Evolutionary conservation across 2,329 filamentous ascomycete species (phyloP).

Genomic region (Xylariaceae sp.): DNA sequence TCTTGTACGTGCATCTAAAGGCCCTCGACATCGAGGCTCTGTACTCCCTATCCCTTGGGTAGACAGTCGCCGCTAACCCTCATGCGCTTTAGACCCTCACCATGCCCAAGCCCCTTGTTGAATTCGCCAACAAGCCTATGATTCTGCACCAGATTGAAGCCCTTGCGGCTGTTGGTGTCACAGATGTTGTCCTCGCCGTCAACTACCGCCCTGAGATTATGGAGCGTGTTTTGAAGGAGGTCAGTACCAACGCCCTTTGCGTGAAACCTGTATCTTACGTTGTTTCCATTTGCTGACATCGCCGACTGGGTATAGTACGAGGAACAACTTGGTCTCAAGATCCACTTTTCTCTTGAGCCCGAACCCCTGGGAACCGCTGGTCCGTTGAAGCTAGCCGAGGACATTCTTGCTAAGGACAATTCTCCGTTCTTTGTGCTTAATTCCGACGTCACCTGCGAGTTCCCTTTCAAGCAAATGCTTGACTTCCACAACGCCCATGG

Average conservation of each 20-base stretch:
- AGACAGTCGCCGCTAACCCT: slow-evolving; percentile 8
- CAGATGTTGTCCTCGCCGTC: slow-evolving; percentile 94
- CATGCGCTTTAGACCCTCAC: slow-evolving; percentile 69
- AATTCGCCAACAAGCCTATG: slow-evolving; percentile 99
- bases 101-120: slow-evolving; percentile 92
- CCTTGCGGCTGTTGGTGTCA: slow-evolving; percentile 87
- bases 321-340: slow-evolving; percentile 85
- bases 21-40: slow-evolving; percentile 3
- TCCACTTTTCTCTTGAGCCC: slow-evolving; percentile 93
- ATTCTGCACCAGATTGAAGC: slow-evolving; percentile 97
- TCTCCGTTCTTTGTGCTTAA: slow-evolving; percentile 97
- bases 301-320: slow-evolving; percentile 59
- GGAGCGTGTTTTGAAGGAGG: slow-evolving; percentile 88
- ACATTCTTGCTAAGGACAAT: slow-evolving; percentile 88
- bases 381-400: slow-evolving; percentile 90
- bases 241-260: slow-evolving; percentile 37
- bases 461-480: slow-evolving; percentile 84
- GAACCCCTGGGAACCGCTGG: slow-evolving; percentile 94
- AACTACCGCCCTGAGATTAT: slow-evolving; percentile 99
- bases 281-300: slow-evolving; percentile 17
- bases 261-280: slow-evolving; percentile 6
- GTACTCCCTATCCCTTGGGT: not conserved
- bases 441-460: slow-evolving; percentile 97
- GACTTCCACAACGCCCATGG: slow-evolving; percentile 91
- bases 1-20: slow-evolving; percentile 58